A percentile compares a stretch with the other conserved stretches of the same genome.
phyloP scores from a whole-genome alignment of 371 early-diverging fungal genomes.

The Mucor piriformis region DNA sequence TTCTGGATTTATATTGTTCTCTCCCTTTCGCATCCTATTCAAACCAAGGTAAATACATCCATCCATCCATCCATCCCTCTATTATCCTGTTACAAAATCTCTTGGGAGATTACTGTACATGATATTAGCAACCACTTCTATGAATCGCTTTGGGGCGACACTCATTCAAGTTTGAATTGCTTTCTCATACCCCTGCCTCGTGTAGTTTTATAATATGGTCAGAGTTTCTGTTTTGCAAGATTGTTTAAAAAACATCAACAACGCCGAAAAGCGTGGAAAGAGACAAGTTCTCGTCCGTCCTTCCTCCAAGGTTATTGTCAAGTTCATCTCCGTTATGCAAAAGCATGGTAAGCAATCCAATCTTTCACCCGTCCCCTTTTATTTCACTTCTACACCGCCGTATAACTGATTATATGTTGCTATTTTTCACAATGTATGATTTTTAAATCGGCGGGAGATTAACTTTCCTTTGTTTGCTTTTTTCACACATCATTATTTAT shows the following conservation, averaged over 20 bases:
- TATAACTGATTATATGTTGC: slow-evolving; percentile 72
- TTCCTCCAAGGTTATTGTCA: slow-evolving; percentile 96
- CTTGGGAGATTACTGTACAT: slow-evolving; percentile 20
- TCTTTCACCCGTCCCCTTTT: background rate
- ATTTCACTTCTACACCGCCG: slow-evolving; percentile 44
- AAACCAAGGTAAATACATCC: slow-evolving; percentile 23
- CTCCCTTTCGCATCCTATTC: slow-evolving; percentile 14
- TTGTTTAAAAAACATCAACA: slow-evolving; percentile 98
- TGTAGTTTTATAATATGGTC: slow-evolving; percentile 35
- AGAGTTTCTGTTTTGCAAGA: slow-evolving; percentile 74
- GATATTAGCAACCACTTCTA: slow-evolving; percentile 28
- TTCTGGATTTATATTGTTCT: background rate
- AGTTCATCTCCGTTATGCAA: slow-evolving; percentile 99
- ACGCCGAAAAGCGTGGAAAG: slow-evolving; percentile 98
- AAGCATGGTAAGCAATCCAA: slow-evolving; percentile 82
- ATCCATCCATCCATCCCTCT: slow-evolving; percentile 28
- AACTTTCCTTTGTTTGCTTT: slow-evolving; percentile 24
- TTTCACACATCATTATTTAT: slow-evolving; percentile 31
- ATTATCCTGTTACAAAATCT: slow-evolving; percentile 19
- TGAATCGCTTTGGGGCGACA: slow-evolving; percentile 24
- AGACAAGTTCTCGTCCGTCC: slow-evolving; percentile 97
- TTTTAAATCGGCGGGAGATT: slow-evolving; percentile 77
- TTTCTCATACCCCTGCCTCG: slow-evolving; percentile 1
- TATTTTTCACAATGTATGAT: slow-evolving; percentile 47
- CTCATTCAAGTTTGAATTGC: slow-evolving; percentile 27